Percentiles rank a stretch among this genome's conserved stretches.
Evolutionary conservation across 495 filamentous ascomycete genomes (phyloP).

Genomic region (Tuber brumale): DNA sequence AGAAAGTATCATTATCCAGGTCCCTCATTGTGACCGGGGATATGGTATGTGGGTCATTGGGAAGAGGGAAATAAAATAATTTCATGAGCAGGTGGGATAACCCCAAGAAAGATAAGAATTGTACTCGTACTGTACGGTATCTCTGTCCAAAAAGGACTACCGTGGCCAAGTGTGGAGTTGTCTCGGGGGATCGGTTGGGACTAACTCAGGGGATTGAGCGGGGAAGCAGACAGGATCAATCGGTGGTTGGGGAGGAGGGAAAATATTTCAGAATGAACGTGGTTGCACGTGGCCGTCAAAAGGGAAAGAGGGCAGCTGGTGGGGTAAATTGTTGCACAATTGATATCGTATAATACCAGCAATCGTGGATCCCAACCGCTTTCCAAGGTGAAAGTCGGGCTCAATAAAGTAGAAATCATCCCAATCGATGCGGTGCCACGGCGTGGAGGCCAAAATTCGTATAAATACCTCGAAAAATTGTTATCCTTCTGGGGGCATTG

Average conservation of each 20-base stretch:
- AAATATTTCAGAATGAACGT: neutral
- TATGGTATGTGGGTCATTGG: neutral
- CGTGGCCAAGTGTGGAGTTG: conserved; percentile 7
- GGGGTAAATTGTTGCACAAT: conserved; percentile 3
- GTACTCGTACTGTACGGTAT: neutral
- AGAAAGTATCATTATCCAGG: neutral
- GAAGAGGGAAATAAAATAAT: neutral
- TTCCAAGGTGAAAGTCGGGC: neutral
- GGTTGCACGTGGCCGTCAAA: neutral
- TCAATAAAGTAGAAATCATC: neutral
- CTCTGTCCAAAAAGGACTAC: neutral
- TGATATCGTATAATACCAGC: neutral
- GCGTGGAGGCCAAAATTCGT: neutral
- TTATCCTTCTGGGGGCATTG: neutral
- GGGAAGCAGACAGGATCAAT: conserved; percentile 11
- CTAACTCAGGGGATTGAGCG: conserved; percentile 23
- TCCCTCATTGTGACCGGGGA: neutral
- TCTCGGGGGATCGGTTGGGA: conserved; percentile 33
- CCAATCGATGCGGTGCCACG: neutral
- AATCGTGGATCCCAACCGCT: neutral
- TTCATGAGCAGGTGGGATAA: neutral
- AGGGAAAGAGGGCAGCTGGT: neutral
- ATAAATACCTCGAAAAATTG: neutral
- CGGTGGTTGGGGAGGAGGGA: neutral
- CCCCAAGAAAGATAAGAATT: neutral